Evolutionary conservation across 1,284 basidiomycete genomes (phyloP), one percentile per base, ranked within the genome.

Genomic region (Ganoderma boninense): DNA sequence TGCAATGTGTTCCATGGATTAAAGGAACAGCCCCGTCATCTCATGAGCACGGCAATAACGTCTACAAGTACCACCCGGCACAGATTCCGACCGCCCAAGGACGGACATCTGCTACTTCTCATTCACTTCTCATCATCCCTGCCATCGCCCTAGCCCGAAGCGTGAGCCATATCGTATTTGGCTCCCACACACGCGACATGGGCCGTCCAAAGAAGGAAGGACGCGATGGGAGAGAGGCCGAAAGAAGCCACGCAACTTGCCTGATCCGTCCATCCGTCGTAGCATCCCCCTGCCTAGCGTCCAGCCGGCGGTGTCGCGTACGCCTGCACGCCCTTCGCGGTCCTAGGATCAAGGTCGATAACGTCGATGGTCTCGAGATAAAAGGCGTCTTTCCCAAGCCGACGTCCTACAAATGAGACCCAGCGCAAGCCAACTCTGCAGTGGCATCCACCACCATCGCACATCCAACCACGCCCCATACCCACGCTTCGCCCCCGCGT

Each of bases 331-430:
- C 40, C 20, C 56, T 40, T 42, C 52, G 46, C 49, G 59, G 61
- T 8, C 38, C 69, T 63, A 69, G 71, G 71, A 73, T 73, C 71
- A 67, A 54, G 67, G 67, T 57, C 63, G 72, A 73, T 73, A 71
- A 65, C 49, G 67, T 18, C 54, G 65, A 69, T 70, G 69, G 42
- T 29, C 43, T 32, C 8, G 54, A 11, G 72, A 71, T 71, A 71
- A 63, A 73, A 70, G 68, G 56, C 43, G 46, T 59, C 32, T 60
- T 29, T 26, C n/a, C 60, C 54, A 32, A 10, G 56, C 61, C 32
- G 52, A 54, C 46, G 35, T 11, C 42, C 70, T 71, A 71, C 67
- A 54, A 66, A 63, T 60, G 57, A 20, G 38, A 18, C 10, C n/a
- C 23, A 29, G 13, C 4, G 10, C 40, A 23, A 8, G 4, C 18